These are phyloP conservation scores for Cladosporium sp. DNA, from an alignment of 2,329 filamentous ascomycete species.

Conservation along the genomic window DNA sequence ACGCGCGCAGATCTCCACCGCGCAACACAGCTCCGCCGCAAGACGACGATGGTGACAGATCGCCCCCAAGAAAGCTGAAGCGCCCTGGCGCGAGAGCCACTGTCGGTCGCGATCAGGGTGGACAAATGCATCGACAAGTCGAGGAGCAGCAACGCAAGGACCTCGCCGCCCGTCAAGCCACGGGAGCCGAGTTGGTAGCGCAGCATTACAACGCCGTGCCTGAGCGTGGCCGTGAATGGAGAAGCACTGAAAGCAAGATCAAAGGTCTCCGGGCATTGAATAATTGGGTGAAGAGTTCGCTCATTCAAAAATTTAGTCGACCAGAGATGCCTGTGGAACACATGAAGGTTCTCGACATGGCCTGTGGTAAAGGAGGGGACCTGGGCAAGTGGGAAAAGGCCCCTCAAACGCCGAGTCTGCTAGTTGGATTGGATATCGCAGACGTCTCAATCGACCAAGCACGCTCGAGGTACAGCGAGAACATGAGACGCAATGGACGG, in stretches of 20 bases:
- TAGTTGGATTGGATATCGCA: slow-evolving; percentile 95
- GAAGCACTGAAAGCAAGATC: slow-evolving; percentile 89
- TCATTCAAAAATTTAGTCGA: slow-evolving; percentile 88
- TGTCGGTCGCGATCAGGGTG: slow-evolving; percentile 65
- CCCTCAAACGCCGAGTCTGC: slow-evolving; percentile 80
- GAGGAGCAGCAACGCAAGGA: slow-evolving; percentile 44
- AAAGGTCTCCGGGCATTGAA: slow-evolving; percentile 93
- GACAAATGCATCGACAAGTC: slow-evolving; percentile 44
- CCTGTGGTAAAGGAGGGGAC: slow-evolving; percentile 95
- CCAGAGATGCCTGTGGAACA: slow-evolving; percentile 44
- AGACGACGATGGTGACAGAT: slow-evolving; percentile 23
- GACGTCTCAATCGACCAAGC: slow-evolving; percentile 91
- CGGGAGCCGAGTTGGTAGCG: slow-evolving; percentile 66
- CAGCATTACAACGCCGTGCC: slow-evolving; percentile 96
- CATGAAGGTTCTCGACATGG: slow-evolving; percentile 72
- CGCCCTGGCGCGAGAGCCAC: slow-evolving; percentile 44
- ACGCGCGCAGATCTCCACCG: slow-evolving; percentile 29
- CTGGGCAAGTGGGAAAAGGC: slow-evolving; percentile 94
- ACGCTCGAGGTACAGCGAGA: slow-evolving; percentile 71
- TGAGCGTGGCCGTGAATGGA: slow-evolving; percentile 89
- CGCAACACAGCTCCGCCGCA: slow-evolving; percentile 17
- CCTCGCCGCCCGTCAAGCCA: slow-evolving; percentile 43
- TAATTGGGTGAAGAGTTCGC: slow-evolving; percentile 97
- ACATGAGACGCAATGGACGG: slow-evolving; percentile 56
- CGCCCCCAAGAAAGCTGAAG: slow-evolving; percentile 36